Evolutionary conservation across 129 eudicot species (phyloP), one percentile per base, ranked within the genome.

Genomic region (Flaveria ramosissima): DNA sequence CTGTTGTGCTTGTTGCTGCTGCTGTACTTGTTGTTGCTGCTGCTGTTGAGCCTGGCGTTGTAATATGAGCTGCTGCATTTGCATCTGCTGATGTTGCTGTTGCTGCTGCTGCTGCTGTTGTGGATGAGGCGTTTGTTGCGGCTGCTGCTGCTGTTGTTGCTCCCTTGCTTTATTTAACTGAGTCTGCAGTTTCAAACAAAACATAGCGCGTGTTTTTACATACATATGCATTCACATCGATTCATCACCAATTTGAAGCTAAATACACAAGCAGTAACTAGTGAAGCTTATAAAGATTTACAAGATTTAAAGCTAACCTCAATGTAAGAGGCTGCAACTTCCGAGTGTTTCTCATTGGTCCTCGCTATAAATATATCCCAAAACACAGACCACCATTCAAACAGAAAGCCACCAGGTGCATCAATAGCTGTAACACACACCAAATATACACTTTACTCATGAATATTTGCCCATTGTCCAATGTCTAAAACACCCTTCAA

Each of bases 331-430:
- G 99, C 99, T 73, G 99, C 97, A 78, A 91, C 99, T 23, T 94
- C 99, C 3, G 97, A 94, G 74, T 94, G 99, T 70, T 94, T 94
- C 78, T 94, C 99, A 51, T 94, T 94, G 14, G 96, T 91, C 86
- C 99, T 84, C 16, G 99, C 97, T 75, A 94, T 94, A 72, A 94
- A 94, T 57, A 94, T 94, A 75, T 91, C 99, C 99, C 98, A 93
- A 81, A 93, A 93, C 15, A 93, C 98, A 3, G 98, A 93, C 98
- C 98, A 93, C 98, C 98, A 93, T 61, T 93, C 98, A 36, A 93
- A 93, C n/a, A 93, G 84, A 85, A 93, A 93, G 24, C 98, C 98
- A 32, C 99, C 99, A 77, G 99, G 99, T 14, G 99, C 99, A 86
- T 94, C 99, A 43, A 94, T 94, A 73, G 99, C 99, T 94, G 89